Percentiles rank a stretch among this genome's conserved stretches.
These are phyloP conservation scores for Fraxinus nigra DNA, from an alignment of 305 asterid genomes.

Conservation along the genomic window DNA sequence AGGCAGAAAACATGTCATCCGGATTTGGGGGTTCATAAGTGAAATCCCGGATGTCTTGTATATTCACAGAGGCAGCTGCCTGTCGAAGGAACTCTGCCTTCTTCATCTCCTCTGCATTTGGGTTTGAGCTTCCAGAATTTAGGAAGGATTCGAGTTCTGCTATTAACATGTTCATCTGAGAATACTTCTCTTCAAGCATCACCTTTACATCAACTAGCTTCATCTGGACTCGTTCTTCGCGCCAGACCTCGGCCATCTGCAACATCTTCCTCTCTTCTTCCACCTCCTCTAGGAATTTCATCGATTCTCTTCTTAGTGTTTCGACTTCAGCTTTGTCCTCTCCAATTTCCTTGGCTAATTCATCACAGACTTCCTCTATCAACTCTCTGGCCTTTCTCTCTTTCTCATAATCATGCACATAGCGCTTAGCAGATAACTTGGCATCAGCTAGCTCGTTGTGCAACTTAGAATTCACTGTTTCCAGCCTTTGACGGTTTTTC, in stretches of 20 bases:
- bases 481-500: conserved; percentile 74
- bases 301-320: conserved; percentile 65
- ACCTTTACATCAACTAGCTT: conserved; percentile 86
- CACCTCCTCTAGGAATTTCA: conserved; percentile 71
- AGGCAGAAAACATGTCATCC: conserved; percentile 72
- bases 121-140: conserved; percentile 35
- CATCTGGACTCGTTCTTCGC: conserved; percentile 96
- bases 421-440: conserved; percentile 71
- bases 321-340: conserved; percentile 89
- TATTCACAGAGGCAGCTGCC: conserved; percentile 58
- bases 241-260: conserved; percentile 99
- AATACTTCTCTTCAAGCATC: conserved; percentile 79
- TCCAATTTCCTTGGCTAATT: conserved; percentile 85
- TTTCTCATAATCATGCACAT: conserved; percentile 72
- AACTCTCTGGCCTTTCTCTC: conserved; percentile 76
- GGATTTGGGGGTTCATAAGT: conserved; percentile 73
- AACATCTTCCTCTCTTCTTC: conserved; percentile 93
- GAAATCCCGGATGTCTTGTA: conserved; percentile 68
- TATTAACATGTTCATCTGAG: conserved; percentile 60
- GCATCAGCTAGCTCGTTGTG: conserved; percentile 68
- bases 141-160: conserved; percentile 54
- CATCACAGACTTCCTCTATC: conserved; percentile 95
- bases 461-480: conserved; percentile 78
- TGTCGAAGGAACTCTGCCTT: conserved; percentile 60
- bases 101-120: conserved; percentile 48